A percentile compares a stretch with the other conserved stretches of the same genome.
phyloP scores from a whole-genome alignment of 805 yeast genomes.

The Maudiozyma turicensis region DNA sequence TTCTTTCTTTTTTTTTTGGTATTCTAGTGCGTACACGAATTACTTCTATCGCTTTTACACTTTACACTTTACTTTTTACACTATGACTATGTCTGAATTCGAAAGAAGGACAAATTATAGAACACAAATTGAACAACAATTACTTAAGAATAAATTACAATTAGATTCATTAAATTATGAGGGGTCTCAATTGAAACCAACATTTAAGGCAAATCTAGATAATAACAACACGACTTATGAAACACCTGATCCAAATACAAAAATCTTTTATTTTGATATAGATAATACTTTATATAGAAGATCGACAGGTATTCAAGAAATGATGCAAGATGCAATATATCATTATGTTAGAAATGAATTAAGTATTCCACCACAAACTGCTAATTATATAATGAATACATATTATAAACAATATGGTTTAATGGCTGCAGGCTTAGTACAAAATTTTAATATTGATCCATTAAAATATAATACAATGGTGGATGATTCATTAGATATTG shows the following conservation, averaged over 20 bases:
- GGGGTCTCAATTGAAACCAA: constrained; percentile 17
- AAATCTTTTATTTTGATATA: constrained; percentile 71
- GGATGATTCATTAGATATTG: constrained; percentile 83
- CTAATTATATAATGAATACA: constrained; percentile 52
- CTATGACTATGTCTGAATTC: background rate
- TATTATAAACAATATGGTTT: constrained; percentile 82
- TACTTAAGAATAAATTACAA: constrained; percentile 20
- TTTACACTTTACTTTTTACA: background rate
- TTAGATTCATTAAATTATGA: constrained; percentile 22
- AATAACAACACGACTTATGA: constrained; percentile 6
- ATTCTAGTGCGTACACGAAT: too few species aligned
- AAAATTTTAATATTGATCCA: constrained; percentile 61
- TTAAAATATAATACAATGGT: constrained; percentile 75
- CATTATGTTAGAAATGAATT: constrained; percentile 60
- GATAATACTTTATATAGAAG: constrained; percentile 82
- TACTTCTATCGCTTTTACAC: too few species aligned
- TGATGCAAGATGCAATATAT: constrained; percentile 79
- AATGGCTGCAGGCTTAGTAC: constrained; percentile 76
- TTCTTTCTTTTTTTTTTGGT: too few species aligned
- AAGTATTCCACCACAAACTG: constrained; percentile 54
- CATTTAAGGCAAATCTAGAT: constrained; percentile 17
- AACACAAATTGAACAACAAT: constrained; percentile 9
- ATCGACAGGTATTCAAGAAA: constrained; percentile 60
- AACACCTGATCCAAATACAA: constrained; percentile 15
- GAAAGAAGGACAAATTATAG: constrained; percentile 1